Base-by-base conservation (phyloP, 2,329 filamentous ascomycete species). In the Sphaerulina vaccinii region DNA sequence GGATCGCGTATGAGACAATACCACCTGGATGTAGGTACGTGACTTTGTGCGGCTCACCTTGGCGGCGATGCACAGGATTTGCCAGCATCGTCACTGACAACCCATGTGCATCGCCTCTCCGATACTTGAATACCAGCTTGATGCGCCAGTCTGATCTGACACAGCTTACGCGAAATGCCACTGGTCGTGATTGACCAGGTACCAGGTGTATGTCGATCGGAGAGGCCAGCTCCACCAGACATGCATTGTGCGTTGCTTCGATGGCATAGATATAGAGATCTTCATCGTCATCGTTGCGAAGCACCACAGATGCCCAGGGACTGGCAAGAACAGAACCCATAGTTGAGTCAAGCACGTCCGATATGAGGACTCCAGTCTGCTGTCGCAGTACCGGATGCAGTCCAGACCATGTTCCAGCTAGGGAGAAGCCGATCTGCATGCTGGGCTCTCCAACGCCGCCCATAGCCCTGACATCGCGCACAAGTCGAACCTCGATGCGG, bases 381-480 rank as follows among this genome's bases (percentile, higher is more conserved):
- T 42, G 18, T 49, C 45, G 52, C 13, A 32, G 21, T 3, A 38
- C 23, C 10, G 72, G 51, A 16, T 62, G 61, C 22, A 76, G 51
- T 9, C 52, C 47, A 13, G 58, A 61, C 27, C 58, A 52, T 5
- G 65, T 60, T 24, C 65, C 37, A 46, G 67, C 56, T 16, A 67
- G 64, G 43, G 68, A 64, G 23, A 79, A 50, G 2, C 63, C 63
- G 23, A 79, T 66, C 18, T 72, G 68, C 13, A 81, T 68, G 2
- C 58, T 70, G 6, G 79, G 77, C 19, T 72, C 66, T n/a, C 69
- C 71, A 24, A 75, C 67, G 4, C 76, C 79, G 33, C 80, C 80
- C 64, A 81, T 75, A 5, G 76, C 74, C 52, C 80, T 71, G n/a
- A 82, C 76, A 68, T 83, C 80, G 56, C 79, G 73, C 13, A 79